A percentile compares a stretch with the other conserved stretches of the same genome.
phyloP scores from a whole-genome alignment of 2,329 filamentous ascomycete species.

The Aschersonia sp. region DNA sequence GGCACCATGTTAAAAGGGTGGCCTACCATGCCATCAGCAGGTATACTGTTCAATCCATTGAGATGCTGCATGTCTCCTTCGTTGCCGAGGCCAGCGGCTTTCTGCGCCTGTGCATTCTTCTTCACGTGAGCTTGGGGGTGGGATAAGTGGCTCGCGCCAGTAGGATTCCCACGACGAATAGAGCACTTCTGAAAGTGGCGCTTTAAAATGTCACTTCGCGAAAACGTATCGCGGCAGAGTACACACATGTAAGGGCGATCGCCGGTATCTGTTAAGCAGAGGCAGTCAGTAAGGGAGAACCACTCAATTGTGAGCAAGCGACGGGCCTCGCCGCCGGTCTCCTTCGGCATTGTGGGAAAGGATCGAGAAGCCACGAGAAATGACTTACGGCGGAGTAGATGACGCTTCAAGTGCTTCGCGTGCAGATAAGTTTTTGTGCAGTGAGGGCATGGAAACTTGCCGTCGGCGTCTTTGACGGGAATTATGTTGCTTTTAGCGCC shows the following conservation, averaged over 20 bases:
- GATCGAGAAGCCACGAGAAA: not conserved
- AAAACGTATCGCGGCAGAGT: conserved; percentile 95
- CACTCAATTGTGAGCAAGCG: not conserved
- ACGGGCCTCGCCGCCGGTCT: no score
- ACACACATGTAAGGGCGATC: conserved; percentile 98
- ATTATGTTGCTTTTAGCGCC: conserved; percentile 69
- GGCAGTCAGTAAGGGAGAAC: not conserved
- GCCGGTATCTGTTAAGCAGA: conserved; percentile 59
- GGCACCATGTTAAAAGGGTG: conserved; percentile 43
- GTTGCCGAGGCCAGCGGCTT: conserved; percentile 34
- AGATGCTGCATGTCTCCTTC: conserved; percentile 45
- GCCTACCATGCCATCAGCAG: conserved; percentile 36
- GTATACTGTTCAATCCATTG: conserved; percentile 45
- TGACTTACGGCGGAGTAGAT: conserved; percentile 85
- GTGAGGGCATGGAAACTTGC: conserved; percentile 95
- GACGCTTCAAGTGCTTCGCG: conserved; percentile 93
- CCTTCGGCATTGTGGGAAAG: no score
- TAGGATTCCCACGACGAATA: conserved; percentile 88
- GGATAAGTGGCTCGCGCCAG: conserved; percentile 84
- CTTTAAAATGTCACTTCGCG: conserved; percentile 94
- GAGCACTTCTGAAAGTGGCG: conserved; percentile 99
- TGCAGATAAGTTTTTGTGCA: conserved; percentile 98
- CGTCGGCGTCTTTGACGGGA: conserved; percentile 88
- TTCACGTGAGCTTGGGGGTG: conserved; percentile 84
- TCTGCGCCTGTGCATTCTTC: conserved; percentile 51